These are phyloP conservation scores for Hortaea sp. DNA, from an alignment of 2,329 filamentous ascomycete genomes.

Conservation along the genomic window DNA sequence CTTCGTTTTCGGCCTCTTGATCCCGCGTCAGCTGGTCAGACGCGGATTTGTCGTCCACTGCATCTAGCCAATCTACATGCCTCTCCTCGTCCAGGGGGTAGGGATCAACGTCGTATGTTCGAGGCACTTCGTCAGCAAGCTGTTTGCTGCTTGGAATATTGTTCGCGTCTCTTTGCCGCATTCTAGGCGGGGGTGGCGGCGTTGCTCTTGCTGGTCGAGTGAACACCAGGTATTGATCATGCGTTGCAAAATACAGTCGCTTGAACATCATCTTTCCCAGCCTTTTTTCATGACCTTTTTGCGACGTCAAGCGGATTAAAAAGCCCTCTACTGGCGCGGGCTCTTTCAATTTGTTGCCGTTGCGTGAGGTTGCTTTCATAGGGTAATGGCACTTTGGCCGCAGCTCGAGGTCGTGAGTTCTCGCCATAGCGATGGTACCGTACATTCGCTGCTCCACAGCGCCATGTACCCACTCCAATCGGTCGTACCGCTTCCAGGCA, in stretches of 20 bases:
- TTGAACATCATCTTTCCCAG: conserved; percentile 55
- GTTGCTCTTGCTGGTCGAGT: conserved; percentile 48
- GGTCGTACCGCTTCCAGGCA: conserved; percentile 60
- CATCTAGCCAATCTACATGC: conserved; percentile 47
- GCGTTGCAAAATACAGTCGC: conserved; percentile 53
- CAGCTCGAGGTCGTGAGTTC: conserved; percentile 56
- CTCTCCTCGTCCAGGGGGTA: conserved; percentile 42
- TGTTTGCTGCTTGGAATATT: conserved; percentile 45
- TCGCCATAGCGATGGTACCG: conserved; percentile 56
- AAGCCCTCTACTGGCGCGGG: conserved; percentile 57
- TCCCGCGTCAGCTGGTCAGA: conserved; percentile 43
- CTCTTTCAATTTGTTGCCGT: conserved; percentile 42
- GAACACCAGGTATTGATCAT: conserved; percentile 55
- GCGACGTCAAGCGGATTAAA: conserved; percentile 53
- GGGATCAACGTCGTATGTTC: conserved; percentile 53
- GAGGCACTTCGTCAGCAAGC: conserved; percentile 47
- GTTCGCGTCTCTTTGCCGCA: conserved; percentile 33
- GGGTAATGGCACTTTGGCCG: conserved; percentile 57
- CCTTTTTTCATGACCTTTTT: conserved; percentile 48
- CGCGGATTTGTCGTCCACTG: conserved; percentile 22
- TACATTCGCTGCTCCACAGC: conserved; percentile 59
- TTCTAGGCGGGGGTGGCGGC: conserved; percentile 48
- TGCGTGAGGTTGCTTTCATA: conserved; percentile 35
- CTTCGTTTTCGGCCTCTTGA: conserved; percentile 49
- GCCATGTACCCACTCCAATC: conserved; percentile 58